phyloP scores from a whole-genome alignment of 768 basidiomycete genomes.

The Phaeotremella skinneri region DNA sequence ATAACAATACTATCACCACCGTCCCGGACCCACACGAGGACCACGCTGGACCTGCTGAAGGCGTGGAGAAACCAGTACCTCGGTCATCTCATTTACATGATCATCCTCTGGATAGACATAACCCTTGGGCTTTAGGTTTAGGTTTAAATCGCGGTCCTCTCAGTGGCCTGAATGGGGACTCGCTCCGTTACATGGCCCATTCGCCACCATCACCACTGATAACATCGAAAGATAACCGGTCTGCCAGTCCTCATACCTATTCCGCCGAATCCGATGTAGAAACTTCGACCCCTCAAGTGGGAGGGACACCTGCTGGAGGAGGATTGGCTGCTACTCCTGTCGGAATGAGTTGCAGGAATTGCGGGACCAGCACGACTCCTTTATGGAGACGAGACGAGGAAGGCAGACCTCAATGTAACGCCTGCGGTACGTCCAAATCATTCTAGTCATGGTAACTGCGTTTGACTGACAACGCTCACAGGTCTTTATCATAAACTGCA shows the following conservation, averaged over 20 bases:
- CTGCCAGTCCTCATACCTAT: constrained; percentile 19
- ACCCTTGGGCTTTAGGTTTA: constrained; percentile 17
- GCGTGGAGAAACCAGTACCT: constrained; percentile 30
- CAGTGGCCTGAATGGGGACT: background rate
- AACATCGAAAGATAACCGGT: constrained; percentile 14
- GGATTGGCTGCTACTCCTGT: constrained; percentile 41
- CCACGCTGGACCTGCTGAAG: constrained; percentile 56
- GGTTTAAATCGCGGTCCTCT: background rate
- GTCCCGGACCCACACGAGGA: constrained; percentile 30
- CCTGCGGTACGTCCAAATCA: constrained; percentile 52
- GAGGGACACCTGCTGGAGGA: constrained; percentile 10
- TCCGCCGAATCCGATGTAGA: constrained; percentile 23
- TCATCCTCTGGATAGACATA: constrained; percentile 10
- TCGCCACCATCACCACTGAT: constrained; percentile 9
- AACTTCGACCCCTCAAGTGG: constrained; percentile 3
- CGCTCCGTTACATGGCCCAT: constrained; percentile 19
- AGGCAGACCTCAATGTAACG: constrained; percentile 52
- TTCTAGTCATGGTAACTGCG: constrained; percentile 4
- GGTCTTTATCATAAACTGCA: constrained; percentile 98
- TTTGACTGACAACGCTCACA: constrained; percentile 48
- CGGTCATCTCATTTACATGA: constrained; percentile 31
- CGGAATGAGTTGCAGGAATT: constrained; percentile 52
- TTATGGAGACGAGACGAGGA: constrained; percentile 53
- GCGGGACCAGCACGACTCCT: constrained; percentile 54
- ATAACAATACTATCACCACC: constrained; percentile 68